Evolutionary conservation across 2,329 filamentous ascomycete species (phyloP).

Genomic region (Mycosphaerella arachidis): DNA sequence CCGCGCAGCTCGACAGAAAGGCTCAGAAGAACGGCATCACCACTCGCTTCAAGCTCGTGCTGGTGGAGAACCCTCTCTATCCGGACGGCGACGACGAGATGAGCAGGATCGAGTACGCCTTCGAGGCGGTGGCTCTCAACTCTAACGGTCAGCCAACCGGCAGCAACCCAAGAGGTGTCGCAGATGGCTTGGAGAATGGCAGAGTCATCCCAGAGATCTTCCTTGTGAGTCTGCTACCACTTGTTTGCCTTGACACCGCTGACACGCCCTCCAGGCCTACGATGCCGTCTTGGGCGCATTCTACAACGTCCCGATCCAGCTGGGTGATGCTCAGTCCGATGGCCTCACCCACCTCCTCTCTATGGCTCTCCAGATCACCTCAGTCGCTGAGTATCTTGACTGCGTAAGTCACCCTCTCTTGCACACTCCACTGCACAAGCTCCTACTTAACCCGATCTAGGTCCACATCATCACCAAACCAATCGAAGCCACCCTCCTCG

Average conservation of each 20-base stretch:
- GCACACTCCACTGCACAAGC: no score
- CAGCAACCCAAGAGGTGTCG: slow-evolving; percentile 7
- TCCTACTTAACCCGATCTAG: slow-evolving; percentile 15
- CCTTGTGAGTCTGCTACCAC: slow-evolving; percentile 8
- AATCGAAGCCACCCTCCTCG: slow-evolving; percentile 47
- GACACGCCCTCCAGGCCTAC: slow-evolving; percentile 34
- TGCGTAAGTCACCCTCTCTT: slow-evolving; percentile 29
- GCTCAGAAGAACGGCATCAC: slow-evolving; percentile 25
- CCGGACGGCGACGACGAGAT: slow-evolving; percentile 5
- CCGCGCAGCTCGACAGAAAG: slow-evolving; percentile 27
- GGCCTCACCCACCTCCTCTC: slow-evolving; percentile 38
- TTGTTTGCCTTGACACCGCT: background rate
- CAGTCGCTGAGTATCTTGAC: slow-evolving; percentile 45
- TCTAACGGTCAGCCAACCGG: slow-evolving; percentile 13
- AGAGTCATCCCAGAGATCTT: slow-evolving; percentile 13
- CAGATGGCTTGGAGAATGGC: slow-evolving; percentile 23
- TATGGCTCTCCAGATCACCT: slow-evolving; percentile 39
- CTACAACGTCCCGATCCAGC: slow-evolving; percentile 39
- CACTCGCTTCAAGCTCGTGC: slow-evolving; percentile 23
- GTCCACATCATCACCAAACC: slow-evolving; percentile 39
- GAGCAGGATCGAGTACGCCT: slow-evolving; percentile 8
- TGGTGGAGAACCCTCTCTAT: slow-evolving; percentile 15
- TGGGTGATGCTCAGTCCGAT: slow-evolving; percentile 37
- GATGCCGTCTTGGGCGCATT: slow-evolving; percentile 45
- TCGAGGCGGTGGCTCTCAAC: slow-evolving; percentile 18